These are phyloP conservation scores for Punctularia strigosozonata DNA, from an alignment of 768 basidiomycete genomes.

Conservation along the genomic window DNA sequence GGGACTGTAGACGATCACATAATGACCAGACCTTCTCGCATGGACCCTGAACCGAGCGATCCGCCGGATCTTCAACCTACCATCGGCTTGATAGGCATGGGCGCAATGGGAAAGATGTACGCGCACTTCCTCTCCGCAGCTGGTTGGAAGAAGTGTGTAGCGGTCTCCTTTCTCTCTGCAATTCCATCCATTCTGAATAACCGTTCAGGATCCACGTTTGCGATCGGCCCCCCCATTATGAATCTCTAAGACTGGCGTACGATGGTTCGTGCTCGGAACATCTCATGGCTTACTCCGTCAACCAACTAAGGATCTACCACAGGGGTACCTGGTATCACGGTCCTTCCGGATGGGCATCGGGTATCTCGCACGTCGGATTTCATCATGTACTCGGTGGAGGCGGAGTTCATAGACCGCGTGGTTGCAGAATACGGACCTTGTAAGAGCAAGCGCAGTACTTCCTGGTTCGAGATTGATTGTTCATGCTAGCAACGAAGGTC, in stretches of 20 bases:
- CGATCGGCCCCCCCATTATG: constrained; percentile 67
- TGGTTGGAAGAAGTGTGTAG: constrained; percentile 86
- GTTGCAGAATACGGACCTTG: constrained; percentile 89
- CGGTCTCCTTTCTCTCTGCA: constrained; percentile 10
- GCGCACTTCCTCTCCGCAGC: constrained; percentile 63
- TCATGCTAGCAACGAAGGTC: constrained; percentile 68
- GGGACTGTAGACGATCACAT: no score
- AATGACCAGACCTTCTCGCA: background rate
- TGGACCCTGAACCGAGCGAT: constrained; percentile 1
- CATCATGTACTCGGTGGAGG: constrained; percentile 92
- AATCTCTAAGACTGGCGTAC: constrained; percentile 47
- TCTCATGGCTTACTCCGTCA: background rate
- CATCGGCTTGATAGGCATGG: constrained; percentile 94
- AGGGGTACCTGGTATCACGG: constrained; percentile 53
- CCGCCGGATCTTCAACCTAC: constrained; percentile 49
- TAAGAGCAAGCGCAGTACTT: constrained; percentile 25
- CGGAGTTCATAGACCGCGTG: constrained; percentile 74
- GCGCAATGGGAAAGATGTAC: constrained; percentile 96
- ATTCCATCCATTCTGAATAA: background rate
- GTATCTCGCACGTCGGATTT: constrained; percentile 88
- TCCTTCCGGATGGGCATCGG: constrained; percentile 70
- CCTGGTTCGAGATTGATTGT: background rate
- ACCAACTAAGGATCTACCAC: constrained; percentile 1
- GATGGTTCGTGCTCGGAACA: constrained; percentile 28
- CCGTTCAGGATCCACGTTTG: constrained; percentile 73